phyloP scores from a whole-genome alignment of 2,329 filamentous ascomycete species.

The Fusarium sp. region DNA sequence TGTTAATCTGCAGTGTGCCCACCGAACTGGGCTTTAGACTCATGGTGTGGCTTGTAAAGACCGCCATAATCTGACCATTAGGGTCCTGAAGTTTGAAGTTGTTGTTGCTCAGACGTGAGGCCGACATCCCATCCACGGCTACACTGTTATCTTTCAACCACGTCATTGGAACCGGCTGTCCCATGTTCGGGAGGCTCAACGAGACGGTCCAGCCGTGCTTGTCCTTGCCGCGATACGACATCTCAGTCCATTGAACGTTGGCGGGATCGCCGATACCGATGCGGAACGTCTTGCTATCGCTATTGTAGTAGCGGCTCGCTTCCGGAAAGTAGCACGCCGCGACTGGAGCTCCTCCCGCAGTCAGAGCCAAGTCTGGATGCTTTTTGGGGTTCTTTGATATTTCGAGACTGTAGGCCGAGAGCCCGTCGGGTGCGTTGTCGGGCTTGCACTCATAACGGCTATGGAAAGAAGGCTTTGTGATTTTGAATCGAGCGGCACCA shows the following conservation, averaged over 20 bases:
- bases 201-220: neutral
- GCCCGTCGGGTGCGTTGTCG: neutral
- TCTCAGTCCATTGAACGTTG: neutral
- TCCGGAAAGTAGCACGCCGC: neutral
- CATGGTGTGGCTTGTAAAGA: neutral
- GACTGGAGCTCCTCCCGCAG: neutral
- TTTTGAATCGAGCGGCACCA: neutral
- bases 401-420: neutral
- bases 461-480: neutral
- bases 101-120: neutral
- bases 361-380: neutral
- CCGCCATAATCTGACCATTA: neutral
- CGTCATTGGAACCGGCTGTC: neutral
- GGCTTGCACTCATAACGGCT: neutral
- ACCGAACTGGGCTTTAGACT: neutral
- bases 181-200: neutral
- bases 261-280: neutral
- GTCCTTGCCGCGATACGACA: neutral
- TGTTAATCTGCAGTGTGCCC: neutral
- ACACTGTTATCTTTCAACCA: neutral
- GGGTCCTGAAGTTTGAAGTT: neutral
- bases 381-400: neutral
- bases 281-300: neutral
- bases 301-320: neutral
- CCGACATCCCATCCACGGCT: neutral